Evolutionary conservation across 495 filamentous ascomycete genomes (phyloP), one percentile per base, ranked within the genome.

Genomic region (Trichocladium uniseriatum): DNA sequence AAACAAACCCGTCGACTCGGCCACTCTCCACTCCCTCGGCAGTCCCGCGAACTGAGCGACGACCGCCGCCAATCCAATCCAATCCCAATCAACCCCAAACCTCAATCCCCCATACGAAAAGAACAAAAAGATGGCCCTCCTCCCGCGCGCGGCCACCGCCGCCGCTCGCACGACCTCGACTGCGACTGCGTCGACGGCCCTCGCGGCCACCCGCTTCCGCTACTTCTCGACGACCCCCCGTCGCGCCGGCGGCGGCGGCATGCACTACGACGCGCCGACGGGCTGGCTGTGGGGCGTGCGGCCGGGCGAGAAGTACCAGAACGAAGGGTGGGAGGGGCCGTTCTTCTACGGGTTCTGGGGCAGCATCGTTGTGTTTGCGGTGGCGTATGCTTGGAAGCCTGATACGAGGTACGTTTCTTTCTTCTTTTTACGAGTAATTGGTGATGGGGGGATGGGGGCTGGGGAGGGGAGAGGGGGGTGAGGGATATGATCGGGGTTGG

Each of bases 311-410:
- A 94, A 95, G 69, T 85, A 87, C 67, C 77, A 87, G 77, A 89
- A 87, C 68, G 92, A 98, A 68, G 91, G 89, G 40, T 98, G 92
- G 92, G 92, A 98, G 79, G 76, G 68, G 19, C 69, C 91, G 24
- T 92, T 82, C 75, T 80, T 86, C 66, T 95, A 83, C 66, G 89
- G 91, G 16, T 94, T 95, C 65, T 87, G 80, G 68, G 92, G 89
- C n/a, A 84, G 82, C 58, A 64, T 96, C 48, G 66, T 75, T 13
- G 71, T 88, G 37, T 83, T 81, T 29, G 79, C 77, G 46, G 76
- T 97, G 29, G 89, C 81, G 56, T 95, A 96, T 76, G 86, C 87
- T 43, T 97, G 88, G 63, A 98, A 98, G 80, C 92, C 92, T 20
- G 92, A 98, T 76, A 97, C 90, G 43, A 94, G 87, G 92, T 98